phyloP scores from a whole-genome alignment of 306 rosid species.

The Begonia peltatifolia region DNA sequence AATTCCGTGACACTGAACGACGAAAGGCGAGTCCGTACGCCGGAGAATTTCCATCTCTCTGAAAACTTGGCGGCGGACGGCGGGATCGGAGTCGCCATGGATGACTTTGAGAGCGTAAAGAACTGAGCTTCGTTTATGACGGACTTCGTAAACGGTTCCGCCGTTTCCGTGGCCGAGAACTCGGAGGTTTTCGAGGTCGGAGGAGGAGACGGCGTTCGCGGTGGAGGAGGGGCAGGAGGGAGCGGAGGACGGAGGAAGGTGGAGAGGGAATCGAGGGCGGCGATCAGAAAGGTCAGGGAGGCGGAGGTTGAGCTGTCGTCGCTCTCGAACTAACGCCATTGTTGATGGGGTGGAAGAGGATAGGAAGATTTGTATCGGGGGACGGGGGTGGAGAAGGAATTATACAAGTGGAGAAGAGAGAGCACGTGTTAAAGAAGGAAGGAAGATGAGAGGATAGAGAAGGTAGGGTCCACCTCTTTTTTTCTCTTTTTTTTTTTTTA shows the following conservation, averaged over 20 bases:
- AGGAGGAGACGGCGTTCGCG: slow-evolving; percentile 9
- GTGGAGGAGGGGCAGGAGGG: slow-evolving; percentile 1
- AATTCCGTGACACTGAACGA: slow-evolving; percentile 42
- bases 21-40: slow-evolving; percentile 62
- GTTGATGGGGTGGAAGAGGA: neutral
- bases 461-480: neutral
- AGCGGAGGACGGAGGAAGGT: slow-evolving; percentile 11
- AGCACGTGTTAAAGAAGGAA: slow-evolving; percentile 3
- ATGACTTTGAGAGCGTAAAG: slow-evolving; percentile 57
- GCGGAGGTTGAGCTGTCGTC: slow-evolving; percentile 70
- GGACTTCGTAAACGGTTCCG: slow-evolving; percentile 88
- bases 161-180: slow-evolving; percentile 89
- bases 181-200: slow-evolving; percentile 48
- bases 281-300: slow-evolving; percentile 33
- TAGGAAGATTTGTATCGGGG: neutral
- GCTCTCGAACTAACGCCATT: slow-evolving; percentile 75
- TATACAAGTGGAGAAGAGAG: neutral
- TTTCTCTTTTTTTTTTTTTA: no score
- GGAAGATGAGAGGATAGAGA: neutral
- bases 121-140: slow-evolving; percentile 37
- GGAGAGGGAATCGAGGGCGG: slow-evolving; percentile 20
- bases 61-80: slow-evolving; percentile 45
- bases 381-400: neutral
- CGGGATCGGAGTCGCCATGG: slow-evolving; percentile 37
- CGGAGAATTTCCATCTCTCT: slow-evolving; percentile 72